phyloP scores from a whole-genome alignment of 2,329 filamentous ascomycete species.

The Geosmithia flava region DNA sequence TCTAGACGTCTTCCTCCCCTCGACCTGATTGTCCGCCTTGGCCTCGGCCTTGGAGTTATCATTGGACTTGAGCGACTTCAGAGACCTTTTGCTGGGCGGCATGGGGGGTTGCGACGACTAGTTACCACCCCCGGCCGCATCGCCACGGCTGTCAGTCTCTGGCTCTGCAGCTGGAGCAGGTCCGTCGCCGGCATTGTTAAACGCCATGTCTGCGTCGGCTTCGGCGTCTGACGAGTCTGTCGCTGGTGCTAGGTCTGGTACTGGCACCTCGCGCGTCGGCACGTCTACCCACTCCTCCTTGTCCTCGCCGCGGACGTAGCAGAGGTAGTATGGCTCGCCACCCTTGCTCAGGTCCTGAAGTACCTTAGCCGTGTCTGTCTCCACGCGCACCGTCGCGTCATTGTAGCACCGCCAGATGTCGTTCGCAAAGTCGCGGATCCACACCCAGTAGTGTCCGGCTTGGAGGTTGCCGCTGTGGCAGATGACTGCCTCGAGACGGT shows the following conservation, averaged over 20 bases:
- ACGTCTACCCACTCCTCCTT: slow-evolving; percentile 41
- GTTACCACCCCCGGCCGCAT: background rate
- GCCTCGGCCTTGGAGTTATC: background rate
- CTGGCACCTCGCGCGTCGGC: slow-evolving; percentile 20
- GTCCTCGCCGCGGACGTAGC: slow-evolving; percentile 62
- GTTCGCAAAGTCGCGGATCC: slow-evolving; percentile 79
- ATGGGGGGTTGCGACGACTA: background rate
- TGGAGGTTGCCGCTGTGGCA: slow-evolving; percentile 68
- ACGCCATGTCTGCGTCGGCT: background rate
- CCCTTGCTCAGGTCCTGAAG: slow-evolving; percentile 52
- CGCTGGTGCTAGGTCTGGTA: background rate
- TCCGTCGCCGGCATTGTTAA: background rate
- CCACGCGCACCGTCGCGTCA: slow-evolving; percentile 65
- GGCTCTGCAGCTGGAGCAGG: too few relatives aligned
- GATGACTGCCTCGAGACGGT: slow-evolving; percentile 82
- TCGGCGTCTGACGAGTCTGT: background rate
- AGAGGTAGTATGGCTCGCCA: slow-evolving; percentile 73
- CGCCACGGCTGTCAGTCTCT: too few relatives aligned
- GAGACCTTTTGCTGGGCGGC: background rate
- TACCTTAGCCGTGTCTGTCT: slow-evolving; percentile 53
- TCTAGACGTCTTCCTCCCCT: background rate
- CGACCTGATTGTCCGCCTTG: background rate
- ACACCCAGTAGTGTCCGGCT: slow-evolving; percentile 92
- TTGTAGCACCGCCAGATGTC: slow-evolving; percentile 90
- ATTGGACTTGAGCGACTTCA: background rate